A percentile compares a stretch with the other conserved stretches of the same genome.
These are phyloP conservation scores for Psilocybe cyanescens DNA, from an alignment of 768 basidiomycete genomes.

Conservation along the genomic window DNA sequence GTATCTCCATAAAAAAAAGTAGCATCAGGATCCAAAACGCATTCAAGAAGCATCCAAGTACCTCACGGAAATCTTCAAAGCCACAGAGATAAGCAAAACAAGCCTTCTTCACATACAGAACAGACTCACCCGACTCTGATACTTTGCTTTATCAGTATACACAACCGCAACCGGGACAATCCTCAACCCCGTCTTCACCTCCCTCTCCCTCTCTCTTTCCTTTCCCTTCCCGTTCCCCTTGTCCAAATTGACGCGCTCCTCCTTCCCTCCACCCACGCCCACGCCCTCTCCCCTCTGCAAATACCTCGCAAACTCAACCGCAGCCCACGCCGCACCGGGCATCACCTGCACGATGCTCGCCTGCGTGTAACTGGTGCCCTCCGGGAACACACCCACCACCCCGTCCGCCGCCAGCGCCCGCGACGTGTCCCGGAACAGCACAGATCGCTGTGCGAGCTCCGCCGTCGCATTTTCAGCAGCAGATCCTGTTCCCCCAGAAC, in stretches of 20 bases:
- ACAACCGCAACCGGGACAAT: slow-evolving; percentile 71
- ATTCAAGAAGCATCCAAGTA: slow-evolving; percentile 9
- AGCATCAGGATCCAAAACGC: neutral
- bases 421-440: slow-evolving; percentile 59
- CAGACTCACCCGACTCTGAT: slow-evolving; percentile 55
- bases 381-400: slow-evolving; percentile 72
- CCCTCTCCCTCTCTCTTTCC: slow-evolving; percentile 23
- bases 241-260: neutral
- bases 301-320: slow-evolving; percentile 65
- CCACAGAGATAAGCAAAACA: neutral
- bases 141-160: slow-evolving; percentile 71
- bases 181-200: slow-evolving; percentile 32
- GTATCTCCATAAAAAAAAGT: slow-evolving; percentile 40
- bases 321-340: slow-evolving; percentile 74
- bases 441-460: slow-evolving; percentile 33
- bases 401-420: slow-evolving; percentile 54
- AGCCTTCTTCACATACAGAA: neutral
- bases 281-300: slow-evolving; percentile 8
- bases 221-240: slow-evolving; percentile 13
- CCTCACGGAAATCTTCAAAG: slow-evolving; percentile 24
- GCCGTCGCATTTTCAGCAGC: neutral
- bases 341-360: slow-evolving; percentile 50
- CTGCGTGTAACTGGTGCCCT: slow-evolving; percentile 58
- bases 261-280: slow-evolving; percentile 3
- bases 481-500: neutral